Evolutionary conservation across 202 grass and related monocot genomes (phyloP), one percentile per base, ranked within the genome.

Genomic region (Thinopyrum obtusiflorum): DNA sequence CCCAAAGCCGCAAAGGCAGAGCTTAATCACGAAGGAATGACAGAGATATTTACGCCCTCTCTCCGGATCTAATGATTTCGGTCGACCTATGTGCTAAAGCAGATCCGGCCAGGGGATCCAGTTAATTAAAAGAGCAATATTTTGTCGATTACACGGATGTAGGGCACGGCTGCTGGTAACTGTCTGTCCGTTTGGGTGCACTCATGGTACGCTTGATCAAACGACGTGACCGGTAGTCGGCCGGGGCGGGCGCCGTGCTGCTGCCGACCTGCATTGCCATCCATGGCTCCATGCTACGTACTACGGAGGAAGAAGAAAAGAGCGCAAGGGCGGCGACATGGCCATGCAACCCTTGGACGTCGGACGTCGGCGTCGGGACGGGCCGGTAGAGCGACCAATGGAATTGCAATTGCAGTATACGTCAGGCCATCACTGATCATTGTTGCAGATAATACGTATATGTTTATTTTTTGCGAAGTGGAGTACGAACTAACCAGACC

Each of bases 21-120:
- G 59, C 86, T 91, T 89, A 86, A 80, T 35, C 73, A 69, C 61
- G 79, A 91, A 91, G 83, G 23, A 83, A 84, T 12, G 28, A 23
- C 2, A 9, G 3, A 60, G 37, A 73, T 78, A 66, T 78, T 68
- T 61, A 59, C 77, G 33, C 51, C 29, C 7, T 9, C 5, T 7
- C 62, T 53, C 7, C 24, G 4, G 71, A 74, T 81, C 62, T 68
- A 65, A 68, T 81, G 63, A 23, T 69, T 47, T 77, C 64, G 12
- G 18, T 57, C 53, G 61, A 81, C 33, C 46, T 13, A 40, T 18
- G 4, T 35, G 27, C 46, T 44, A 87, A 76, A 68, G 61, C 18
- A 76, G 61, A 76, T 76, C 15, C 17, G 13, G 14, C 32, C 59
- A 14, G 1, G 23, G 47, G 47, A 53, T 53, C 25, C 14, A 5